Percentiles rank a stretch among this genome's conserved stretches.
Conservation (phyloP, 2,329 filamentous ascomycete genomes). For the Aspergillus terreus region DNA sequence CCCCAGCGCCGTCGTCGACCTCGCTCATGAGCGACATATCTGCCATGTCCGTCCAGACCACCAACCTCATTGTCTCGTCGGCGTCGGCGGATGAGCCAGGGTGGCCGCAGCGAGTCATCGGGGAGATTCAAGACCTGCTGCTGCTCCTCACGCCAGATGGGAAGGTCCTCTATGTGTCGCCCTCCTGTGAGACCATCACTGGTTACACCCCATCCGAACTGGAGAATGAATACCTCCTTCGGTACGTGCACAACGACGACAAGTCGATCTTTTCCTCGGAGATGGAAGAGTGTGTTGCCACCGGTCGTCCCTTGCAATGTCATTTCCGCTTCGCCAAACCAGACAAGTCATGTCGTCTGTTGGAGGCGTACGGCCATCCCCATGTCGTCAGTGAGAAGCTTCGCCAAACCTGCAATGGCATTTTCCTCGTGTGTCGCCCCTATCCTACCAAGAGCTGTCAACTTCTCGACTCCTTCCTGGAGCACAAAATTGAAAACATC, state of each 20-base stretch:
- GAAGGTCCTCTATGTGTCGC: slow-evolving; percentile 79
- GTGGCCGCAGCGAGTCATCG: slow-evolving; percentile 85
- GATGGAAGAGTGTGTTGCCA: slow-evolving; percentile 83
- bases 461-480: slow-evolving; percentile 85
- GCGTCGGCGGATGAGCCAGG: slow-evolving; percentile 49
- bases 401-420: slow-evolving; percentile 74
- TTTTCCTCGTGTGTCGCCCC: slow-evolving; percentile 88
- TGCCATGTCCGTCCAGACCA: neutral
- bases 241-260: slow-evolving; percentile 84
- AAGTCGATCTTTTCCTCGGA: slow-evolving; percentile 77
- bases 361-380: slow-evolving; percentile 77
- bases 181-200: slow-evolving; percentile 69
- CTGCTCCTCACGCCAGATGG: slow-evolving; percentile 84
- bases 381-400: slow-evolving; percentile 57
- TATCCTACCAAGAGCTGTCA: slow-evolving; percentile 86
- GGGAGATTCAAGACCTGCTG: slow-evolving; percentile 84
- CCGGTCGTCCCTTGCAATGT: slow-evolving; percentile 72
- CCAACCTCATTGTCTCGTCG: neutral
- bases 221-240: slow-evolving; percentile 69
- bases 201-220: slow-evolving; percentile 71
- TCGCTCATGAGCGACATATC: neutral
- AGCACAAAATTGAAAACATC: slow-evolving; percentile 96
- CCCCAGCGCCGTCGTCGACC: neutral
- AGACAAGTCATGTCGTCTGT: slow-evolving; percentile 71
- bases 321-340: slow-evolving; percentile 80